Evolutionary conservation across 1,284 basidiomycete genomes (phyloP), one percentile per base, ranked within the genome.

Genomic region (Hortiboletus rubellus): DNA sequence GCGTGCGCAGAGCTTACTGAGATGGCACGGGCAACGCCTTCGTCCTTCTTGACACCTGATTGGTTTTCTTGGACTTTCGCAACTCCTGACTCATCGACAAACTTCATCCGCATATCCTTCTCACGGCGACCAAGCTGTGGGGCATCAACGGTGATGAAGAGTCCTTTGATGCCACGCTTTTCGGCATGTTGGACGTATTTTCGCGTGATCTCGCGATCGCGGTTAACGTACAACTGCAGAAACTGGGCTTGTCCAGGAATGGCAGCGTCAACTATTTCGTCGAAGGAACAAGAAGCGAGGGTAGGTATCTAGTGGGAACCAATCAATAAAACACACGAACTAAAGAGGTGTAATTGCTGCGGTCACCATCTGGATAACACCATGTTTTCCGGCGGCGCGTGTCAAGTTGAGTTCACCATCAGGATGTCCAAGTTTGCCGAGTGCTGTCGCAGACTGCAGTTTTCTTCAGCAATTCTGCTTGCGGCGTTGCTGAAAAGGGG

Each of bases 71-170:
- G 79, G 10, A 62, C 62, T 33, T 72, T 77, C 27, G 85, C 77
- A 69, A 86, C 83, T 65, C 89, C 83, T 8, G 90, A 87, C 45
- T 86, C 86, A 24, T 89, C 93, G 36, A 94, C 93, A 63, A 96
- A 95, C 70, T 95, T 96, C 83, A 91, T 91, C 36, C 93, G 82
- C 94, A 97, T 96, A 68, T 96, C 94, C 86, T 93, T 91, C 73
- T 94, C 92, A 55, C 92, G 82, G 37, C 92, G 82, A 52, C 92
- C 93, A 24, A 96, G 83, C 66, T 96, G 93, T 7, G 93, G 94
- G 2, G 93, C 93, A 70, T 95, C 92, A 27, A 96, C 92, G 3
- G 92, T 95, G 69, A 94, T 92, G 74, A 94, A 94, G 10, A 94
- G 77, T 3, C 78, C 87, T 73, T 93, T 93, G 72, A 95, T 80